phyloP scores from a whole-genome alignment of 768 basidiomycete genomes.

The Naganishia onofrii region DNA sequence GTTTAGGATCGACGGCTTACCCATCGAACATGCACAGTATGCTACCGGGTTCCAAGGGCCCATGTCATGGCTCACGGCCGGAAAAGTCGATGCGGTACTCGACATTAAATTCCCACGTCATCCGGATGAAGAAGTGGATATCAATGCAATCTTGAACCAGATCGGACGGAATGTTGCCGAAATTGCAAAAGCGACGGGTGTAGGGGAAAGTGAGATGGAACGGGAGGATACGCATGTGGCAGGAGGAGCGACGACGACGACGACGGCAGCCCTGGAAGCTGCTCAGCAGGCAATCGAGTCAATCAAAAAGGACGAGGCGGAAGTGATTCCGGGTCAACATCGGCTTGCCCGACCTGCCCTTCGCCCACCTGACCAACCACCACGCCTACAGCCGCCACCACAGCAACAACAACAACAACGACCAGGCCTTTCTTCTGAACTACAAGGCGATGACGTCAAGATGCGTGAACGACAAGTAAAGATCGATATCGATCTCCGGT shows the following conservation, averaged over 20 bases:
- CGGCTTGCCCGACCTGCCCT: constrained; percentile 83
- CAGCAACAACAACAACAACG: not conserved
- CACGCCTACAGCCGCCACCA: not conserved
- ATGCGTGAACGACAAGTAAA: constrained; percentile 41
- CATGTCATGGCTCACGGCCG: constrained; percentile 95
- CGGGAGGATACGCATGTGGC: not conserved
- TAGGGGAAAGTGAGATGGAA: not conserved
- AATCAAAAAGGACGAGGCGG: constrained; percentile 24
- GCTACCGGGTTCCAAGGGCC: constrained; percentile 76
- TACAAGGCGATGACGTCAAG: constrained; percentile 20
- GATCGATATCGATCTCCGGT: constrained; percentile 90
- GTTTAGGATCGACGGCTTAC: constrained; percentile 93
- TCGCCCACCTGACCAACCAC: constrained; percentile 60
- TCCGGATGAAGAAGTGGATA: constrained; percentile 64
- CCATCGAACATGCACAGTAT: constrained; percentile 89
- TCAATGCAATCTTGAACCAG: constrained; percentile 82
- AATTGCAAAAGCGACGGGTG: constrained; percentile 39
- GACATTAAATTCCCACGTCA: constrained; percentile 96
- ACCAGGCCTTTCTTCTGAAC: constrained; percentile 6
- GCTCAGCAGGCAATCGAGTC: constrained; percentile 30
- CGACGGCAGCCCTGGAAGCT: constrained; percentile 21
- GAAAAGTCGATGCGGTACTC: constrained; percentile 91
- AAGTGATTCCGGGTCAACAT: constrained; percentile 79
- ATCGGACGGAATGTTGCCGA: constrained; percentile 78
- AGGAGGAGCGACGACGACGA: not conserved